Conservation (phyloP, 352 stramenopile species). For the Globisporangium recalcitrans region DNA sequence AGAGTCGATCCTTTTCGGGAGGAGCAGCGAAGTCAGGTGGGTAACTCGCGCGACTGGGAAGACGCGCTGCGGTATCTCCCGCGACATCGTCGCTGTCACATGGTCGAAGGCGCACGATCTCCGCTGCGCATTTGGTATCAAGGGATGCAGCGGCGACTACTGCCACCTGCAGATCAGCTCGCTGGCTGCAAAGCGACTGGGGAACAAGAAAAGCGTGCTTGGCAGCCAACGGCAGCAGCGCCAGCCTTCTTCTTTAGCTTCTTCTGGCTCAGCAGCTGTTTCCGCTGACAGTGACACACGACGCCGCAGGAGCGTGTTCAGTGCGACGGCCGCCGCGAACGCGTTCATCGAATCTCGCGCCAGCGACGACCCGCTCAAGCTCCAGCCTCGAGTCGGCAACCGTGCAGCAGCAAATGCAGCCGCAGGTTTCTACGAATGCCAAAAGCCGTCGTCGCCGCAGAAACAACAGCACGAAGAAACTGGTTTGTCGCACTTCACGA, state of each 20-base stretch:
- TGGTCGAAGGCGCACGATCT: conserved; percentile 41
- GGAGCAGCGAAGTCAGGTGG: conserved; percentile 25
- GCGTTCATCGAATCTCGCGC: conserved; percentile 47
- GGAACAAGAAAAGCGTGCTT: conserved; percentile 22
- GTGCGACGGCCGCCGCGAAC: conserved; percentile 43
- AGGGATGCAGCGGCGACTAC: conserved; percentile 66
- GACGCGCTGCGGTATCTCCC: conserved; percentile 53
- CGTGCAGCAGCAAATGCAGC: conserved; percentile 30
- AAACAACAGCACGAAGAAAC: conserved; percentile 16
- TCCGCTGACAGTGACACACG: conserved; percentile 17
- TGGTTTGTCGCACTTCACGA: conserved; percentile 29
- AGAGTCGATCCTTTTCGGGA: conserved; percentile 37
- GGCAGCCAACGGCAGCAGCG: conserved; percentile 11
- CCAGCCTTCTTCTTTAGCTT: neutral
- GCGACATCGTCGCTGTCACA: conserved; percentile 49
- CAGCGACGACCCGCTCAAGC: conserved; percentile 16
- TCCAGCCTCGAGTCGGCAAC: conserved; percentile 13
- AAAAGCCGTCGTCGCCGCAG: conserved; percentile 9
- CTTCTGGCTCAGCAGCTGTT: conserved; percentile 1
- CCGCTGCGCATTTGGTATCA: conserved; percentile 61
- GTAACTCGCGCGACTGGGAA: conserved; percentile 39
- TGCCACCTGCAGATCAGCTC: conserved; percentile 42
- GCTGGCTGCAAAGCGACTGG: conserved; percentile 37
- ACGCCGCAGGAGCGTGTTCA: conserved; percentile 43
- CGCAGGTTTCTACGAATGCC: neutral